Conservation (phyloP, 805 yeast species). For the Zygosaccharomyces siamensis region DNA sequence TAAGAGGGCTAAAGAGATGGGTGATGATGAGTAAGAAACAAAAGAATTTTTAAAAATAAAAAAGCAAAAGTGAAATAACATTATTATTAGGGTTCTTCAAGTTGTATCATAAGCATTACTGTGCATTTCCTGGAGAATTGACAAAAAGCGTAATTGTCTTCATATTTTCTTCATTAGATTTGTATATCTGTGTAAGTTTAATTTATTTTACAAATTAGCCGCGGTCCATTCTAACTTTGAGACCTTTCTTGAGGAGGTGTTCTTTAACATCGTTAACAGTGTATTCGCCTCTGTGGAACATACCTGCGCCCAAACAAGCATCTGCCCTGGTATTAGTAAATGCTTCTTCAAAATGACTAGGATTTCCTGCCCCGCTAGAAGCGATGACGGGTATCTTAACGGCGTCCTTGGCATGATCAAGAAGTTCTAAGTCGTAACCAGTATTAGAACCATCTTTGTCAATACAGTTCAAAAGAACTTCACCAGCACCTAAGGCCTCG, state of each 20-base stretch:
- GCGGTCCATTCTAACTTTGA: conserved; percentile 68
- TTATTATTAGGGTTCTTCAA: background rate
- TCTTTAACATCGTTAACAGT: conserved; percentile 79
- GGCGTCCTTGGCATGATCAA: conserved; percentile 67
- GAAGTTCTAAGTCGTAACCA: conserved; percentile 86
- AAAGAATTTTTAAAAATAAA: background rate
- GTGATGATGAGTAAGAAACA: conserved; percentile 40
- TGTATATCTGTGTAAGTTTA: conserved; percentile 4
- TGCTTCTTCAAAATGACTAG: conserved; percentile 85
- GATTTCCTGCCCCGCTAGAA: conserved; percentile 95
- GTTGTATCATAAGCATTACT: conserved; percentile 1
- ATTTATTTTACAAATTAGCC: background rate
- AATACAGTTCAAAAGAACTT: conserved; percentile 84
- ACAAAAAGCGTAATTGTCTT: background rate
- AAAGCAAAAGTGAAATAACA: background rate
- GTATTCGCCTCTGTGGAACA: conserved; percentile 94
- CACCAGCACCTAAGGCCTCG: conserved; percentile 95
- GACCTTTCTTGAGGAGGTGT: conserved; percentile 52
- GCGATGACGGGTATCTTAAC: conserved; percentile 93
- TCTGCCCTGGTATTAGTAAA: conserved; percentile 78
- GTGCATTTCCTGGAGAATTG: background rate
- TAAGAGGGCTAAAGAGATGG: conserved; percentile 46
- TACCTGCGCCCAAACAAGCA: conserved; percentile 98
- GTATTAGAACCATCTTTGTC: conserved; percentile 96
- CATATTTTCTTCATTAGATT: background rate